These are phyloP conservation scores for Pythium folliculosum DNA, from an alignment of 352 stramenopile genomes.

Conservation along the genomic window DNA sequence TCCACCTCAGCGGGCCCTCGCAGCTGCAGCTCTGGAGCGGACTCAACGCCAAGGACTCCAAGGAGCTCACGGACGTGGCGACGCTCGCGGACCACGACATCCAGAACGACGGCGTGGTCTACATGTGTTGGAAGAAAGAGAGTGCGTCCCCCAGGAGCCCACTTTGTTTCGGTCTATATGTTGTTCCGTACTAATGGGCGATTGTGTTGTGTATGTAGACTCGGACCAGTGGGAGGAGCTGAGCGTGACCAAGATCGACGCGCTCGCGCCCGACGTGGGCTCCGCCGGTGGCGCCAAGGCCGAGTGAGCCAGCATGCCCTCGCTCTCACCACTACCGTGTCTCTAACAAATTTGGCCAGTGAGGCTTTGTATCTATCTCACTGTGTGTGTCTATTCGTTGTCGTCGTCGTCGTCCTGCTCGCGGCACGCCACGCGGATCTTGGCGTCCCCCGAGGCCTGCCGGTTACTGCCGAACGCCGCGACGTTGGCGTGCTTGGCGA, in stretches of 20 bases:
- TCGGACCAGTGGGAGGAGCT: constrained; percentile 82
- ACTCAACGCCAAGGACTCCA: constrained; percentile 70
- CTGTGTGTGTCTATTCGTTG: constrained; percentile 4
- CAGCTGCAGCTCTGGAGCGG: constrained; percentile 77
- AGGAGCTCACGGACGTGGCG: constrained; percentile 77
- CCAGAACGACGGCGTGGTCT: constrained; percentile 81
- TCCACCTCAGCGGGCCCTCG: constrained; percentile 48
- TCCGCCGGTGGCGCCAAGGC: constrained; percentile 24
- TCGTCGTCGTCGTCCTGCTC: constrained; percentile 15
- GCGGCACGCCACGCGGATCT: constrained; percentile 9
- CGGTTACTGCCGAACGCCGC: constrained; percentile 46
- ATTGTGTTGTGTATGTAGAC: constrained; percentile 33
- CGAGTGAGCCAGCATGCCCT: constrained; percentile 10
- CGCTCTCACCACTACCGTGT: background rate
- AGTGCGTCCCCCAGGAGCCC: constrained; percentile 36
- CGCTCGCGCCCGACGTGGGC: constrained; percentile 27
- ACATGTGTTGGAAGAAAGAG: constrained; percentile 90
- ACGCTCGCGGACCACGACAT: constrained; percentile 84
- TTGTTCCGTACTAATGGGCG: no score
- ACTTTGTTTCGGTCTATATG: constrained; percentile 1
- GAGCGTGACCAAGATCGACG: constrained; percentile 67
- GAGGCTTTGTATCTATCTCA: background rate
- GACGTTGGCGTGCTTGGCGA: constrained; percentile 82
- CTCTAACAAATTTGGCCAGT: background rate
- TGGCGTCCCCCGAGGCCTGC: constrained; percentile 44